Percentiles rank a stretch among this genome's conserved stretches.
phyloP scores from a whole-genome alignment of 805 yeast genomes.

The Wickerhamomyces canadensis region DNA sequence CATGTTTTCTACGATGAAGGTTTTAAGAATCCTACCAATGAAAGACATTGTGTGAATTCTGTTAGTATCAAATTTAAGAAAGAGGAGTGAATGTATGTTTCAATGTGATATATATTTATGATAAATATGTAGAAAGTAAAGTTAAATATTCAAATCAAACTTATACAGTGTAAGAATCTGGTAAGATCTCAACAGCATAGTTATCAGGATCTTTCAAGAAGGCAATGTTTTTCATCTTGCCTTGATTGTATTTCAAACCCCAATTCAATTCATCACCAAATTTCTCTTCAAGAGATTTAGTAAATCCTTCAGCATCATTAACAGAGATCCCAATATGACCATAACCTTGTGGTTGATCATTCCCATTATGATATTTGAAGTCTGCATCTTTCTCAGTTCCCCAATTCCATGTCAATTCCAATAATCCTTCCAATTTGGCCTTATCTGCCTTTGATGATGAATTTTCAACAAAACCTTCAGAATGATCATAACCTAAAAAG shows the following conservation, averaged over 20 bases:
- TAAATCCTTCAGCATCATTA: slow-evolving; percentile 53
- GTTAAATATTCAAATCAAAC: no score
- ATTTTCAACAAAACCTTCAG: slow-evolving; percentile 36
- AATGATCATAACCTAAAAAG: slow-evolving; percentile 71
- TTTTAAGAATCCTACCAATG: slow-evolving; percentile 73
- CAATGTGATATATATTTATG: no score
- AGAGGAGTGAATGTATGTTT: slow-evolving; percentile 7
- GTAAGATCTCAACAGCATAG: slow-evolving; percentile 73
- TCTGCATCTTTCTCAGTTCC: slow-evolving; percentile 81
- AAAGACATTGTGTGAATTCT: slow-evolving; percentile 93
- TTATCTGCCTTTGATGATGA: slow-evolving; percentile 29
- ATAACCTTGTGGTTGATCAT: slow-evolving; percentile 73
- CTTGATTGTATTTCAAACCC: slow-evolving; percentile 51
- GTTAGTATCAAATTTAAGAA: slow-evolving; percentile 61
- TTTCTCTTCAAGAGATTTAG: slow-evolving; percentile 40
- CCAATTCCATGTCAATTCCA: slow-evolving; percentile 93
- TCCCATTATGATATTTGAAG: slow-evolving; percentile 80
- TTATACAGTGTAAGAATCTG: slow-evolving; percentile 24
- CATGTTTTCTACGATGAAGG: slow-evolving; percentile 96
- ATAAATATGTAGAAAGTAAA: not conserved
- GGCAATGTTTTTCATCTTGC: slow-evolving; percentile 56
- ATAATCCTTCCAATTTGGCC: slow-evolving; percentile 54
- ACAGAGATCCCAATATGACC: slow-evolving; percentile 80
- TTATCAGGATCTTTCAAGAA: slow-evolving; percentile 87
- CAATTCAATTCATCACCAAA: slow-evolving; percentile 52